phyloP scores from a whole-genome alignment of 129 eudicot species.

The Helichrysum umbraculigerum region DNA sequence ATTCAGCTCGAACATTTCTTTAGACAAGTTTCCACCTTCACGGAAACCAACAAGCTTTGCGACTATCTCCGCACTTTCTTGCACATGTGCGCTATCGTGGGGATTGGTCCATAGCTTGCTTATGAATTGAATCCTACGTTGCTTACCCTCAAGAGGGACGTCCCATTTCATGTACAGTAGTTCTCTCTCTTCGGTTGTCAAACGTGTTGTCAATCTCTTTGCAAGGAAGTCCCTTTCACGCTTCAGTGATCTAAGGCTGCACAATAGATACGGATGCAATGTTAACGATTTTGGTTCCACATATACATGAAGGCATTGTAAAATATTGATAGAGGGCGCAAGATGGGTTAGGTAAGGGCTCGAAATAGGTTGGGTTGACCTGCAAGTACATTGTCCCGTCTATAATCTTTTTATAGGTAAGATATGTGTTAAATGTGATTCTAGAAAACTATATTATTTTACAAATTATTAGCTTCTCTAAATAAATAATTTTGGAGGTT shows the following conservation, averaged over 20 bases:
- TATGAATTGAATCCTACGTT: constrained; percentile 78
- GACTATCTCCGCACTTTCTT: constrained; percentile 89
- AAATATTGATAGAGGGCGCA: background rate
- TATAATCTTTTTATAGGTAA: too few species aligned
- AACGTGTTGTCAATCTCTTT: constrained; percentile 66
- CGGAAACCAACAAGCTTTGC: constrained; percentile 92
- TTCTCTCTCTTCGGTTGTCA: constrained; percentile 78
- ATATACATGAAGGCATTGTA: background rate
- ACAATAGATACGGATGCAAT: background rate
- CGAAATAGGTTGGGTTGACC: too few species aligned
- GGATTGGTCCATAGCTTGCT: constrained; percentile 90
- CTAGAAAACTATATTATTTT: too few species aligned
- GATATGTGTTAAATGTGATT: too few species aligned
- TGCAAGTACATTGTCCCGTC: too few species aligned
- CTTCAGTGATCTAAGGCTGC: constrained; percentile 70
- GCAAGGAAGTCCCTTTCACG: constrained; percentile 94
- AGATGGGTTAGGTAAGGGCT: background rate
- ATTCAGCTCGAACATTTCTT: constrained; percentile 94
- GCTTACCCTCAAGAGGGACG: constrained; percentile 88
- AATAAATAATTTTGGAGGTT: too few species aligned
- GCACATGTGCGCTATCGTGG: constrained; percentile 58
- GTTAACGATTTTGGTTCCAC: background rate
- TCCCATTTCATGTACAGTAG: constrained; percentile 83
- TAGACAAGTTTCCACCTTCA: constrained; percentile 80
- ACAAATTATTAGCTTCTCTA: too few species aligned